Percentiles rank a stretch among this genome's conserved stretches.
These are phyloP conservation scores for Phalaenopsis aphrodite DNA, from an alignment of 106 monocot species.

Conservation along the genomic window DNA sequence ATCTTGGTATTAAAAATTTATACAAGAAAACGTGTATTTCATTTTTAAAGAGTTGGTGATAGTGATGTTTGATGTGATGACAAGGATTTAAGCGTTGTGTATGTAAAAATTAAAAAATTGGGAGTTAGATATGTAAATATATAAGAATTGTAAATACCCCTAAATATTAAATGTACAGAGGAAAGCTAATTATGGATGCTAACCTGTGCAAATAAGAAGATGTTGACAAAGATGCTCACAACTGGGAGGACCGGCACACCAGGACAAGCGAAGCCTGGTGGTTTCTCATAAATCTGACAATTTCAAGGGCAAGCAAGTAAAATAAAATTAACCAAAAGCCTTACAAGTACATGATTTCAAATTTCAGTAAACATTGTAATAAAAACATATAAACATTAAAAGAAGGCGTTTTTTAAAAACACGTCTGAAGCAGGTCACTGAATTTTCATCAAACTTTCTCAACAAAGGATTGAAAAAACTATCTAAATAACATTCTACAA, in stretches of 20 bases:
- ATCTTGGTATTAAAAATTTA: too few species aligned
- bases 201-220: slow-evolving; percentile 93
- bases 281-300: slow-evolving; percentile 56
- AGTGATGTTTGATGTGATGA: too few species aligned
- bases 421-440: background rate
- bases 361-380: background rate
- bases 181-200: slow-evolving; percentile 1
- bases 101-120: too few species aligned
- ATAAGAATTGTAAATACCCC: too few species aligned
- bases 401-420: background rate
- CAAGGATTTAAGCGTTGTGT: too few species aligned
- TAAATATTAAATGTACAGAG: background rate
- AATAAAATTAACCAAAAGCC: background rate
- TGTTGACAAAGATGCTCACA: slow-evolving; percentile 75
- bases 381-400: background rate
- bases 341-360: background rate
- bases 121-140: too few species aligned
- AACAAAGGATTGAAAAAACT: background rate
- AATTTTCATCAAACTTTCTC: background rate
- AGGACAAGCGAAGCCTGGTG: slow-evolving; percentile 89
- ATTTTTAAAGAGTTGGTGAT: too few species aligned
- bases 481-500: background rate
- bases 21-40: too few species aligned
- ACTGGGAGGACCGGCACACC: slow-evolving; percentile 76
- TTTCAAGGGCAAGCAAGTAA: background rate